Conservation (phyloP, 441 rosid genomes). For the Raphanus hybrid region DNA sequence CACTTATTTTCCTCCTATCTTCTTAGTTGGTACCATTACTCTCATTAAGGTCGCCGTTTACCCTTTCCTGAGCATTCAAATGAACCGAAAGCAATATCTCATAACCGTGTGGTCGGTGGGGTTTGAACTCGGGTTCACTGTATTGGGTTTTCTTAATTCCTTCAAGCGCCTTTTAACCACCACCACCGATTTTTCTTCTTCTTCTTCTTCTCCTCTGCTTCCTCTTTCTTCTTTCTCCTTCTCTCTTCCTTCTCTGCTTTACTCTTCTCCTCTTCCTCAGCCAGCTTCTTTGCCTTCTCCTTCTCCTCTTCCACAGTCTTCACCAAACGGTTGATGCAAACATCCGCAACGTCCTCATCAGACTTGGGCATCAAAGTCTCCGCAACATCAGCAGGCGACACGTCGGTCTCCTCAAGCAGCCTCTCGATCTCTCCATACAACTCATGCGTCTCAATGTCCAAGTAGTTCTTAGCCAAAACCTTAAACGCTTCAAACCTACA, state of each 20-base stretch:
- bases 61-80: no score
- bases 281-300: slow-evolving; percentile 37
- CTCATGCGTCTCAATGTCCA: slow-evolving; percentile 41
- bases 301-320: slow-evolving; percentile 38
- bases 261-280: slow-evolving; percentile 43
- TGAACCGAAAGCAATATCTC: no score
- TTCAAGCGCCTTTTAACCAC: no score
- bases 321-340: slow-evolving; percentile 31
- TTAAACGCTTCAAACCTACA: slow-evolving; percentile 52
- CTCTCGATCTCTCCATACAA: slow-evolving; percentile 32
- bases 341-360: slow-evolving; percentile 32
- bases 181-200: no score
- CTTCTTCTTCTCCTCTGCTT: not conserved
- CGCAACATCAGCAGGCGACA: slow-evolving; percentile 53
- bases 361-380: slow-evolving; percentile 58
- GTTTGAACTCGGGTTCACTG: no score
- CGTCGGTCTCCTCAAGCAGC: slow-evolving; percentile 37
- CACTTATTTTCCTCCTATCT: not conserved
- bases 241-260: slow-evolving; percentile 25
- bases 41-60: not conserved
- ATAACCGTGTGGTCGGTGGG: no score
- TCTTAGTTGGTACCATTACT: not conserved
- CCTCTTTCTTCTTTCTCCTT: slow-evolving; percentile 14
- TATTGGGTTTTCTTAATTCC: no score
- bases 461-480: slow-evolving; percentile 52